A percentile compares a stretch with the other conserved stretches of the same genome.
phyloP scores from a whole-genome alignment of 805 yeast species.

The Cyberlindnera misumaiensis region DNA sequence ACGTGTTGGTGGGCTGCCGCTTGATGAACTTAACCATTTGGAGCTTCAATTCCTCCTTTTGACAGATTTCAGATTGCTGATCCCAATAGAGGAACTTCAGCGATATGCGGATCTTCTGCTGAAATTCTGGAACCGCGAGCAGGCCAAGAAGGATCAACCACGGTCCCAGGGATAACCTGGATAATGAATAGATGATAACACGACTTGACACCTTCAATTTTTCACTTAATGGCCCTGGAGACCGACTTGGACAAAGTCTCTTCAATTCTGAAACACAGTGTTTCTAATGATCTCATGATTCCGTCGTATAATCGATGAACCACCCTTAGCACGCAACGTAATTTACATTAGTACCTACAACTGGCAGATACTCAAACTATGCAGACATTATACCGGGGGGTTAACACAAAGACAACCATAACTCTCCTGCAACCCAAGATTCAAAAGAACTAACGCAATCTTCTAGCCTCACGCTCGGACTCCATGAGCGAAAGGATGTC shows the following conservation, averaged over 20 bases:
- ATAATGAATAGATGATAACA: not conserved
- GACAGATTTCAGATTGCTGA: constrained; percentile 80
- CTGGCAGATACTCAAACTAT: too few species aligned
- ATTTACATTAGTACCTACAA: too few species aligned
- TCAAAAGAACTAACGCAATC: constrained; percentile 60
- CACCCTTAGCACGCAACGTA: too few species aligned
- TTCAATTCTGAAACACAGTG: too few species aligned
- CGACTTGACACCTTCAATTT: too few species aligned
- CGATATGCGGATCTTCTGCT: constrained; percentile 80
- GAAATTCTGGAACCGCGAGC: constrained; percentile 76
- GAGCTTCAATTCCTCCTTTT: constrained; percentile 84
- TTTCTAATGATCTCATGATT: too few species aligned
- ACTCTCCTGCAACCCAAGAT: not conserved
- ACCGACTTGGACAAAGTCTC: too few species aligned
- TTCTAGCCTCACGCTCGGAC: constrained; percentile 99
- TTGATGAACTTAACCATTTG: constrained; percentile 86
- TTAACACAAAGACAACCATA: too few species aligned
- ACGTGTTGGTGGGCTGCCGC: constrained; percentile 89
- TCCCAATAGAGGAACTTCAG: constrained; percentile 85
- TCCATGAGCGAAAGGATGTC: constrained; percentile 99
- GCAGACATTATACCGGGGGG: too few species aligned
- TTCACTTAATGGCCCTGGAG: too few species aligned
- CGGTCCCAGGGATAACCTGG: not conserved
- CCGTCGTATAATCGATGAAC: too few species aligned
- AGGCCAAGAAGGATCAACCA: constrained; percentile 7